Evolutionary conservation across 257 asterid genomes (phyloP), one percentile per base, ranked within the genome.

Genomic region (Salvia miltiorrhiza): DNA sequence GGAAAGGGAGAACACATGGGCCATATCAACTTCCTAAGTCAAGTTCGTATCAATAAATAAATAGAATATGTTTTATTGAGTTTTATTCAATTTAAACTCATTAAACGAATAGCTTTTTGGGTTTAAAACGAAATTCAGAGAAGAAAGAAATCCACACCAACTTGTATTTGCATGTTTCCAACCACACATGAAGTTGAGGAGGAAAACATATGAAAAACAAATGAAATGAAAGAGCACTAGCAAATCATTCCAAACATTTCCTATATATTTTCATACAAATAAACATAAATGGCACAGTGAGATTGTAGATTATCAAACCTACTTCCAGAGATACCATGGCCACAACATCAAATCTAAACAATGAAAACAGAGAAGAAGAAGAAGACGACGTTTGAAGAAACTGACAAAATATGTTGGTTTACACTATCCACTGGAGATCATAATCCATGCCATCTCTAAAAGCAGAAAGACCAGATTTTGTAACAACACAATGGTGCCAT

Each of bases 401-500:
- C 24, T 13, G 39, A 43, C 5, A 10, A 33, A 30, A 23, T 37
- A 24, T 37, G 60, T 26, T 66, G 54, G 78, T 37, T 75, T 72
- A 79, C 75, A 69, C 61, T 68, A 73, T 63, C 72, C 78, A 55
- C 67, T 33, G 56, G 41, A 26, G 30, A 26, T 26, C 74, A 67
- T 52, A 61, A 72, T 54, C 71, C 78, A 20, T 52, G 55, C 56
- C 60, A 70, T 70, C 57, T 61, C 48, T 41, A 69, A 69, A 57
- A 70, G 41, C 23, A 62, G 61, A 33, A 73, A 50, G 73, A 68
- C 57, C 28, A 48, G 21, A 74, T 57, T 56, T 30, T 59, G 33
- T 21, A 53, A 59, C 77, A 79, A 73, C 75, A 57, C 37, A 57
- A 55, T 40, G 55, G 56, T 50, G 63, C 53, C 73, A n/a, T 62